Evolutionary conservation across 2,329 filamentous ascomycete genomes (phyloP), one percentile per base, ranked within the genome.

Genomic region (Alternaria panax): DNA sequence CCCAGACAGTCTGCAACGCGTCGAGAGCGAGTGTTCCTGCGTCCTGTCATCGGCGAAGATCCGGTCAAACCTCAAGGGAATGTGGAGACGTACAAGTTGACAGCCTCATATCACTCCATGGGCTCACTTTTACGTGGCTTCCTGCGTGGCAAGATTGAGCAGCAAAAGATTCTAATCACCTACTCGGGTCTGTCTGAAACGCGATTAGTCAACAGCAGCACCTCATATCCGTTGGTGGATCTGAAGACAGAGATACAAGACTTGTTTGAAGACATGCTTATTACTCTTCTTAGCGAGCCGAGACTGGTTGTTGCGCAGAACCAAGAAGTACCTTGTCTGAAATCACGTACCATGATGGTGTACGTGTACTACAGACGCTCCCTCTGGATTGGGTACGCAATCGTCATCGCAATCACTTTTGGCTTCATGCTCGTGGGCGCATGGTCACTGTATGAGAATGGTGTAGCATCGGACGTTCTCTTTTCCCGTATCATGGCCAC

Each of bases 401-500:
- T 75, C 11, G 75, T 71, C 5, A 72, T 78, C 20, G 62, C 66
- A 4, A 40, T 68, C 2, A 71, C 76, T 0, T 64, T 75, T 12
- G 57, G 60, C 7, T 78, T 70, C 36, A 63, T 78, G 1, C 22
- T 74, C 18, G 62, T 78, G 0, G 76, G 76, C n/a, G 68, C 62
- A 0, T 74, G 66, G 63, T 72, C 74, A 1, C 76, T 79, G 6
- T 63, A 65, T 22, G 65, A 73, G 45, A 79, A 79, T 36, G 76
- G 75, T 5, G 75, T 79, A 0, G 71, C 74, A 0, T 74, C 70
- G 4, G 76, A 79, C 43, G 77, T 75, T 1, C 58, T 74, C 28
- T 79, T 79, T 60, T 70, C 66, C 1, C 72, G 77, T 28, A 78
- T 78, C 52, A 67, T 78, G 64, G 76, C 74, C 9, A 79, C 77